These are phyloP conservation scores for Crepidotus variabilis DNA, from an alignment of 768 basidiomycete species.

Conservation along the genomic window DNA sequence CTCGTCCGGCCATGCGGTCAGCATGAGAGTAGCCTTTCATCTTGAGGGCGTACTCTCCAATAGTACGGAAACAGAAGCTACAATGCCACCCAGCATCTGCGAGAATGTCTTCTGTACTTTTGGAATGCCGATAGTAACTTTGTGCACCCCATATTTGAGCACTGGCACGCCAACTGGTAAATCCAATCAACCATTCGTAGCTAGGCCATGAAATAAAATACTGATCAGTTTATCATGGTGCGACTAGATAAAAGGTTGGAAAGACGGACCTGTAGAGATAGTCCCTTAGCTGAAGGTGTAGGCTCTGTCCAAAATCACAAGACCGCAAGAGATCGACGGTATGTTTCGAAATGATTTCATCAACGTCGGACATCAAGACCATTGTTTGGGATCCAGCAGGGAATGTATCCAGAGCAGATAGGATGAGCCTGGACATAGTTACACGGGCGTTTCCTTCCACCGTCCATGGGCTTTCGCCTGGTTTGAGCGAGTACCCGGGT, in stretches of 20 bases:
- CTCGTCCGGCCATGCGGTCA: constrained; percentile 50
- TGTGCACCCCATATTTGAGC: constrained; percentile 43
- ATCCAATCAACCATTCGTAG: constrained; percentile 56
- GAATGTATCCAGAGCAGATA: constrained; percentile 28
- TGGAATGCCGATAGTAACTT: constrained; percentile 46
- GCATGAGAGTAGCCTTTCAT: constrained; percentile 62
- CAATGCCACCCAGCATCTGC: constrained; percentile 71
- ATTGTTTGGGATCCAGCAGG: constrained; percentile 31
- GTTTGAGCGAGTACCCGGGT: constrained; percentile 38
- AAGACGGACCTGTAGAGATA: constrained; percentile 51
- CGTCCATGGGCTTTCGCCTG: constrained; percentile 44
- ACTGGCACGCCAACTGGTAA: constrained; percentile 53
- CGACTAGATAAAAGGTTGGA: not conserved
- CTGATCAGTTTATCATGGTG: not conserved
- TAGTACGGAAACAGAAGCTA: constrained; percentile 60
- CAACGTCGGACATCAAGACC: constrained; percentile 59
- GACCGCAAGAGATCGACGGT: constrained; percentile 47
- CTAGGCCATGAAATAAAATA: constrained; percentile 17
- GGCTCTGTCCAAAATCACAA: constrained; percentile 47
- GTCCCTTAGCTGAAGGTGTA: constrained; percentile 60
- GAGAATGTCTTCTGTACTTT: constrained; percentile 42
- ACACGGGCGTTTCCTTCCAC: constrained; percentile 45
- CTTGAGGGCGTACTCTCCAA: constrained; percentile 55
- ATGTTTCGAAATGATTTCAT: constrained; percentile 55
- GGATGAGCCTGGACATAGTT: constrained; percentile 46